phyloP scores from a whole-genome alignment of 345 rosid genomes.

The Erucastrum elatum region DNA sequence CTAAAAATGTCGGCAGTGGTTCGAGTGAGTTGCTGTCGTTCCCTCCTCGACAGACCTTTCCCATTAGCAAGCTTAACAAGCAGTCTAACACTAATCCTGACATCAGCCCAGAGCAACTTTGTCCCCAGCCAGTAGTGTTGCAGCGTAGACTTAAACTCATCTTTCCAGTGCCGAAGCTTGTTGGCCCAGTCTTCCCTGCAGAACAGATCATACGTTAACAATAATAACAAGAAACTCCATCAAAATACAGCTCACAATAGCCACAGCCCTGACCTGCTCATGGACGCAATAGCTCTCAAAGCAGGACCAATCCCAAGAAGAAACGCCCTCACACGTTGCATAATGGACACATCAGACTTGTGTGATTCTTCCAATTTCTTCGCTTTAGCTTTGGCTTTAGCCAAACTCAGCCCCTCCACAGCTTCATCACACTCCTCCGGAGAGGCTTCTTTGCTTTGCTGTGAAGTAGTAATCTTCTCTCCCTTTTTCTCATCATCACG shows the following conservation, averaged over 20 bases:
- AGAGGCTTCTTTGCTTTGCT: constrained; percentile 75
- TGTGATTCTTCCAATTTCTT: constrained; percentile 67
- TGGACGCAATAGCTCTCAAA: constrained; percentile 83
- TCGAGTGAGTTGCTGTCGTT: constrained; percentile 75
- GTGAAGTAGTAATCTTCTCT: constrained; percentile 40
- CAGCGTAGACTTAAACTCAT: constrained; percentile 81
- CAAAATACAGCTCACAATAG: constrained; percentile 4
- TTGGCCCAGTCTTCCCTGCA: constrained; percentile 95
- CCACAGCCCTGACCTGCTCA: constrained; percentile 74
- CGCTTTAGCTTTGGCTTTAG: constrained; percentile 88
- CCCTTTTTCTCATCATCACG: constrained; percentile 51
- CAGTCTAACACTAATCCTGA: constrained; percentile 81
- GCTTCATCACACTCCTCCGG: constrained; percentile 98
- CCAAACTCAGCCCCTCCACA: constrained; percentile 79
- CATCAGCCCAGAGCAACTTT: constrained; percentile 88
- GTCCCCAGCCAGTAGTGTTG: constrained; percentile 95
- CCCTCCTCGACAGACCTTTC: constrained; percentile 91
- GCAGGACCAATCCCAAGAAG: constrained; percentile 92
- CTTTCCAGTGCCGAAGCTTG: constrained; percentile 82
- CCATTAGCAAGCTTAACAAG: constrained; percentile 86
- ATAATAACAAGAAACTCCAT: constrained; percentile 16
- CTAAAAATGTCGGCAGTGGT: constrained; percentile 87
- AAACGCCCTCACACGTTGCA: constrained; percentile 57
- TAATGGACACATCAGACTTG: constrained; percentile 49
- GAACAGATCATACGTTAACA: constrained; percentile 22